phyloP scores from a whole-genome alignment of 202 grass and related monocot species.

The Carex sylvatica region DNA sequence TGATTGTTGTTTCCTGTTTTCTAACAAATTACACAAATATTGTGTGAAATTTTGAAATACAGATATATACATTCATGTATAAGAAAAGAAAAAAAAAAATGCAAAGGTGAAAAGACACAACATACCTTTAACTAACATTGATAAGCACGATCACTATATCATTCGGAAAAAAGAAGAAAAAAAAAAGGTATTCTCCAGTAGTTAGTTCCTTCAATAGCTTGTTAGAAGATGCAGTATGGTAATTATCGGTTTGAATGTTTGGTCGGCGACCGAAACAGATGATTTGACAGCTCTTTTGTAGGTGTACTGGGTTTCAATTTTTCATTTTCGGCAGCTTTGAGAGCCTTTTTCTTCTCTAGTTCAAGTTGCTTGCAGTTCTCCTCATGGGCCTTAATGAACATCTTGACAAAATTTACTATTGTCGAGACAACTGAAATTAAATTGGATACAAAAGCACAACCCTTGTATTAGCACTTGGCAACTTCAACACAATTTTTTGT shows the following conservation, averaged over 20 bases:
- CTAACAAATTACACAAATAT: not conserved
- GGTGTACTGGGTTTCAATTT: conserved; percentile 55
- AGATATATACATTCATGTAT: not conserved
- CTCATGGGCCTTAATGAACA: conserved; percentile 76
- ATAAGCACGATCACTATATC: not conserved
- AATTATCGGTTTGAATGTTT: conserved; percentile 35
- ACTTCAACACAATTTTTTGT: not conserved
- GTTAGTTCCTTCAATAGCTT: not conserved
- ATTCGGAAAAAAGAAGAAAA: not conserved
- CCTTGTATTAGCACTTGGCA: not conserved
- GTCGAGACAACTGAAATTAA: conserved; percentile 73
- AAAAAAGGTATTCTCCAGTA: conserved; percentile 1
- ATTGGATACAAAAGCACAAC: conserved; percentile 14
- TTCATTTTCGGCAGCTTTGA: conserved; percentile 69
- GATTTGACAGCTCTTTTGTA: conserved; percentile 50
- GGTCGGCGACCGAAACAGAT: conserved; percentile 30
- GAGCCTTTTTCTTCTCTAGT: conserved; percentile 85
- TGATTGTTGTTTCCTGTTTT: not conserved
- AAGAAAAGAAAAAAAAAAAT: not conserved
- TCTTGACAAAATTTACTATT: conserved; percentile 71
- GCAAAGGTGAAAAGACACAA: not conserved
- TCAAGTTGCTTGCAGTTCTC: conserved; percentile 90
- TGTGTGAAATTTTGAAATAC: not conserved
- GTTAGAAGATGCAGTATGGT: not conserved
- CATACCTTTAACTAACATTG: conserved; percentile 19